Evolutionary conservation across 2,329 filamentous ascomycete genomes (phyloP), one percentile per base, ranked within the genome.

Genomic region (Graphiopsis chlorocephala): DNA sequence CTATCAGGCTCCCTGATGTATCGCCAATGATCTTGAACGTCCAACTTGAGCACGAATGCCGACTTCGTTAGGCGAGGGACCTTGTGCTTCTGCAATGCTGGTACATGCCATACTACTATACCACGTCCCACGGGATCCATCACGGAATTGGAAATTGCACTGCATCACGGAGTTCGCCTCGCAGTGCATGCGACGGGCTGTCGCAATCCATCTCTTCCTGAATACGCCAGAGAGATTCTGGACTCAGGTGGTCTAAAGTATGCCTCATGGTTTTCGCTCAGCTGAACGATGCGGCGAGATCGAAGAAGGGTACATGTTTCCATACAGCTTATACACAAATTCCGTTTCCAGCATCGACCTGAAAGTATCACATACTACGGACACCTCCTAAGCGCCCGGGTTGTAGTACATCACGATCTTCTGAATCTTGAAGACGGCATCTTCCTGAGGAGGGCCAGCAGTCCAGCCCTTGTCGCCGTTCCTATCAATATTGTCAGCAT

Each of bases 381-480:
- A 45, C 10, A 20, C 38, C 38, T 45, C n/a, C 38, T 56, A 56
- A 10, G 29, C 23, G 31, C 65, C 64, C 5, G 66, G 66, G 52
- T 70, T 67, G 38, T 70, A 71, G 14, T 63, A 61, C 69, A 72
- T 72, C 25, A 69, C 68, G 28, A 71, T 71, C 57, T 67, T 67
- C 59, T 66, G 65, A 45, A 71, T 71, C 64, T 68, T 68, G 23
- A 69, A 68, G 29, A 70, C 64, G 20, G 64, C 66, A 64, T 72
- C 68, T 11, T 64, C 61, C n/a, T 31, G 33, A n/a, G 70, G 70
- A 5, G 70, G 70, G 15, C 69, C 70, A 25, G 62, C 66, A 35
- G 64, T 64, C 31, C 66, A 72, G 5, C 59, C 57, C 23, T 65
- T 66, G 52, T 70, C 67, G 5, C 70, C 70, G 47, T 71, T 68